phyloP scores from a whole-genome alignment of 2,329 filamentous ascomycete species.

The Aspergillus candidus region DNA sequence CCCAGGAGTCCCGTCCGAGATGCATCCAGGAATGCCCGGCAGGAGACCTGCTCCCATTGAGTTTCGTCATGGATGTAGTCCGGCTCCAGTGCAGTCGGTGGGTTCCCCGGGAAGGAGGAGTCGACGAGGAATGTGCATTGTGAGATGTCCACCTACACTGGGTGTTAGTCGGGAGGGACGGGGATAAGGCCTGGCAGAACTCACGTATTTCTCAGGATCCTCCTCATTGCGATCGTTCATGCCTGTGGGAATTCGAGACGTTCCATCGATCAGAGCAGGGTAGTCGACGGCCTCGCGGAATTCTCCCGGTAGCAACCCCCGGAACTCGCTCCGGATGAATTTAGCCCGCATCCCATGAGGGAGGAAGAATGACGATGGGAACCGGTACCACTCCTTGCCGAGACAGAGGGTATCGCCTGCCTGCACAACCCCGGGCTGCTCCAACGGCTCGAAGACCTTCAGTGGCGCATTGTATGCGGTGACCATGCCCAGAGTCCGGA shows the following conservation, averaged over 20 bases:
- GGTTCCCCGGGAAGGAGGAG: constrained; percentile 63
- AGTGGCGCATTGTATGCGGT: constrained; percentile 81
- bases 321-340: constrained; percentile 86
- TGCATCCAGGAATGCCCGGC: constrained; percentile 74
- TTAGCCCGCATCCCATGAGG: constrained; percentile 78
- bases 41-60: constrained; percentile 73
- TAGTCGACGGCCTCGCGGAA: constrained; percentile 69
- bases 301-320: constrained; percentile 80
- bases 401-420: constrained; percentile 72
- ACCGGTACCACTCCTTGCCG: constrained; percentile 97
- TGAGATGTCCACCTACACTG: constrained; percentile 56
- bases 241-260: constrained; percentile 71
- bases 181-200: constrained; percentile 17
- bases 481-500: constrained; percentile 70
- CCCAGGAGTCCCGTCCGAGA: constrained; percentile 66
- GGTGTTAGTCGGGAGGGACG: constrained; percentile 7
- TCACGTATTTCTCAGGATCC: constrained; percentile 77
- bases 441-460: constrained; percentile 48
- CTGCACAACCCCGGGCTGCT: constrained; percentile 47
- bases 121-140: constrained; percentile 82
- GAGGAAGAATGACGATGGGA: constrained; percentile 87
- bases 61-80: constrained; percentile 67
- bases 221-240: constrained; percentile 92
- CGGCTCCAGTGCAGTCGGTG: constrained; percentile 64
- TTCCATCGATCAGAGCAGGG: constrained; percentile 72